Base-by-base conservation (phyloP, 306 rosid species). In the Vachellia pachyceras region DNA sequence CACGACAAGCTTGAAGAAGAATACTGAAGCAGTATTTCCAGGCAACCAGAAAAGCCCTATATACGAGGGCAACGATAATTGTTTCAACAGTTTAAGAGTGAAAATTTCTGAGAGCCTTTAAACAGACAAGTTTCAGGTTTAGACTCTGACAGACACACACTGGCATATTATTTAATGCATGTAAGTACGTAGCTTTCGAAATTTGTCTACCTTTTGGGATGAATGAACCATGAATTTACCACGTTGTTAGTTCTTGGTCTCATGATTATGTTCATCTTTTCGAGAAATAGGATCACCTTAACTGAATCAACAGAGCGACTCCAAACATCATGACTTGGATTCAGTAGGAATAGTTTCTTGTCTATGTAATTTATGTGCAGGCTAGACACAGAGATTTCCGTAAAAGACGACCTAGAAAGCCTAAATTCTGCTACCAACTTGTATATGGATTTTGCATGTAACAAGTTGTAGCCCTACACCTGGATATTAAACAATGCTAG, bases 151-250 rank as follows among this genome's bases (percentile, higher is more conserved):
- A 54, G 6, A n/a, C 60, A 54, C 60, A 54, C 60, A 54, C 60
- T 54, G 18, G 11, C 60, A 3, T 55, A 55, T 55, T 20, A 22
- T 55, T n/a, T 55, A 20, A 55, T 55, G 63, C 29, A 55, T 55
- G 33, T 55, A 69, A 15, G 29, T 55, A 44, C 49, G 20, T 69
- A 10, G 33, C 33, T 61, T 13, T 54, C 25, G 3, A 47, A 82
- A 12, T 44, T 39, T 82, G 84, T 73, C 39, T 55, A 46, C 60
- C 83, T 78, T 81, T 82, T 79, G 74, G 86, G 80, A 84, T 75
- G 71, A 49, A 29, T 29, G 33, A 46, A 44, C 68, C 67, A 79
- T 46, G 63, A 55, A 13, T 22, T 55, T 55, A 55, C 63, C 25
- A 55, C 29, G 10, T 73, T 47, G 35, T 29, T 29, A 29, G 33